phyloP scores from a whole-genome alignment of 257 asterid species.

The Solanum ossicruentum region DNA sequence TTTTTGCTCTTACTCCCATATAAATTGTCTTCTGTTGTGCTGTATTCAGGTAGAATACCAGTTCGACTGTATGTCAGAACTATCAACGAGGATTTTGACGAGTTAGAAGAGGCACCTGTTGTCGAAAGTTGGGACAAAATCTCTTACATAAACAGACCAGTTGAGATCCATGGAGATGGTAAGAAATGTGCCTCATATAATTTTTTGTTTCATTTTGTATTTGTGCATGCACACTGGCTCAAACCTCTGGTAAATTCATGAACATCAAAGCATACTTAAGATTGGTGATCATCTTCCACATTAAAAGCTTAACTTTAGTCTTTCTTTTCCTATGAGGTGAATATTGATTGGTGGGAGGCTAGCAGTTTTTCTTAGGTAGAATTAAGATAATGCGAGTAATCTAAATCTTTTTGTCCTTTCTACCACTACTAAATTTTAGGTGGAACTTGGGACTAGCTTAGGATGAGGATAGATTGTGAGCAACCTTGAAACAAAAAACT shows the following conservation, averaged over 20 bases:
- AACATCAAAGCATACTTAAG: background rate
- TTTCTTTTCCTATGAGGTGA: background rate
- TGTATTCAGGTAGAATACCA: slow-evolving; percentile 71
- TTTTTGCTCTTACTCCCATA: background rate
- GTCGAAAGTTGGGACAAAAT: slow-evolving; percentile 79
- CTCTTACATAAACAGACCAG: slow-evolving; percentile 74
- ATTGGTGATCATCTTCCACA: background rate
- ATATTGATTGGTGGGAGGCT: background rate
- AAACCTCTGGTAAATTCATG: background rate
- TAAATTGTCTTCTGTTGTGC: slow-evolving; percentile 2
- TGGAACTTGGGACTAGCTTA: background rate
- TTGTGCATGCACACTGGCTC: background rate
- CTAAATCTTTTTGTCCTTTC: background rate
- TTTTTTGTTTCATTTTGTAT: background rate
- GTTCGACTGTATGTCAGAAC: slow-evolving; percentile 71
- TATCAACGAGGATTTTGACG: slow-evolving; percentile 45
- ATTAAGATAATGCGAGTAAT: background rate
- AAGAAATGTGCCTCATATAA: slow-evolving; percentile 3
- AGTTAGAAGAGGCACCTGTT: slow-evolving; percentile 42
- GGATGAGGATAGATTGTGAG: background rate
- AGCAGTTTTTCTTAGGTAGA: background rate
- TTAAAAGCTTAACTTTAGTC: background rate
- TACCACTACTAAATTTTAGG: background rate
- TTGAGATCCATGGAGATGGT: slow-evolving; percentile 69
- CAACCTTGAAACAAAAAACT: background rate